Percentiles rank a stretch among this genome's conserved stretches.
These are phyloP conservation scores for Elsinoe fawcettii DNA, from an alignment of 2,329 filamentous ascomycete genomes.

Conservation along the genomic window DNA sequence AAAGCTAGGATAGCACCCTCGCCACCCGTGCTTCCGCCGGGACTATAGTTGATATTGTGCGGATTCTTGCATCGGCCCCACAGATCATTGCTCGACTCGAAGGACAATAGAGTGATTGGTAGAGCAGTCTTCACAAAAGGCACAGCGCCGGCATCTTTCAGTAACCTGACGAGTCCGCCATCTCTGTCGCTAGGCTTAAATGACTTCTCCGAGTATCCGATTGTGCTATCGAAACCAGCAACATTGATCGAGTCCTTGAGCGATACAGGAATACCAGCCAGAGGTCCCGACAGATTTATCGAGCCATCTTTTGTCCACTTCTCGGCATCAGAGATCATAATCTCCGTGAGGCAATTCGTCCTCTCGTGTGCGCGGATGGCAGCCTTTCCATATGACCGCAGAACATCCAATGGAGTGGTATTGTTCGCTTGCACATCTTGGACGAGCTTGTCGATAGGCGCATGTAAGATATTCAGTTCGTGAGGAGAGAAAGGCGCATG, in stretches of 20 bases:
- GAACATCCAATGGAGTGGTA: conserved; percentile 60
- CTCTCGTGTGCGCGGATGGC: conserved; percentile 73
- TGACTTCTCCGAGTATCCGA: conserved; percentile 69
- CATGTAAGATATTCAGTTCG: conserved; percentile 62
- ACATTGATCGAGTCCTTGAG: conserved; percentile 72
- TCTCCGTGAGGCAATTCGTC: conserved; percentile 85
- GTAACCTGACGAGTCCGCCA: conserved; percentile 62
- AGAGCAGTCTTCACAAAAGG: conserved; percentile 91
- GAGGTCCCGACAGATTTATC: conserved; percentile 67
- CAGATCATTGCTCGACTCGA: conserved; percentile 70
- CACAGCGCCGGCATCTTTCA: conserved; percentile 80
- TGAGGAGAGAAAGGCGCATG: conserved; percentile 54
- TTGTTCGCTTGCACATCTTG: conserved; percentile 64
- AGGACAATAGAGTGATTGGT: conserved; percentile 77
- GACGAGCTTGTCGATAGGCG: conserved; percentile 71
- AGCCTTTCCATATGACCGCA: conserved; percentile 81
- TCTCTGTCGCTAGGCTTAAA: conserved; percentile 60
- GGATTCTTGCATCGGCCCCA: conserved; percentile 82
- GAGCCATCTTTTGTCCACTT: conserved; percentile 53
- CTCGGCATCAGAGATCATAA: conserved; percentile 73
- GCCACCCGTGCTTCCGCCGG: conserved; percentile 80
- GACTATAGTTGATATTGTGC: conserved; percentile 74
- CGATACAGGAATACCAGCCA: conserved; percentile 80
- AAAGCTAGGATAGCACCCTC: conserved; percentile 76
- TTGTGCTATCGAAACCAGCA: conserved; percentile 71